Conservation (phyloP, 805 yeast species). For the Suhomyces sp. region DNA sequence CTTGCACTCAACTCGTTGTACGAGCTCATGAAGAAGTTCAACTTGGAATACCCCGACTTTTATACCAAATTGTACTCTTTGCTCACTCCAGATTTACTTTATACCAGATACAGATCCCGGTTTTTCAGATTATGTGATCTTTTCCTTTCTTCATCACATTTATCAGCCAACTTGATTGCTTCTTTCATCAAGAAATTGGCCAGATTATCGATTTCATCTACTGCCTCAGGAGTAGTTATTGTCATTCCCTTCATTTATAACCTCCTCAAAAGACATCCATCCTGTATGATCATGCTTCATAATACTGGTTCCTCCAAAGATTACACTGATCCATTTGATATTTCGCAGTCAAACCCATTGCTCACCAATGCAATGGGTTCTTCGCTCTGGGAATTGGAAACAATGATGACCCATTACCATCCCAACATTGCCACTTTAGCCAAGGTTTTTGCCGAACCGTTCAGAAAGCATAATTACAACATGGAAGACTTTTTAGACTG, state of each 20-base stretch:
- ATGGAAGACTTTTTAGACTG: constrained; percentile 95
- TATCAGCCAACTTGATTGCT: constrained; percentile 80
- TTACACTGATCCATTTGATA: constrained; percentile 65
- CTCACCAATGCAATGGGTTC: constrained; percentile 77
- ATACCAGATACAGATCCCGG: constrained; percentile 77
- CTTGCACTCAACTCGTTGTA: constrained; percentile 86
- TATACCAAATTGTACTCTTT: constrained; percentile 78
- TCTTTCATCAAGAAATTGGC: constrained; percentile 85
- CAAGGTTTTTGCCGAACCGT: constrained; percentile 84
- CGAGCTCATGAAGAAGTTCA: constrained; percentile 75
- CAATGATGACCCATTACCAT: constrained; percentile 82
- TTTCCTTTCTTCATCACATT: constrained; percentile 82
- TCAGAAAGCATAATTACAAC: constrained; percentile 80
- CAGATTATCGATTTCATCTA: constrained; percentile 68
- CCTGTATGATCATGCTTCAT: constrained; percentile 89
- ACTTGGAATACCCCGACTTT: constrained; percentile 90
- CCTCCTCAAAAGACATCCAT: constrained; percentile 85
- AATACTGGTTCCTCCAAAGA: constrained; percentile 27
- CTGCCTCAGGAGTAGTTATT: constrained; percentile 86
- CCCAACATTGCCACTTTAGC: constrained; percentile 95
- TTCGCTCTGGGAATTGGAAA: constrained; percentile 88
- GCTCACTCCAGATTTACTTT: constrained; percentile 72
- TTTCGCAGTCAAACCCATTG: constrained; percentile 68
- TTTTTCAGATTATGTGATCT: constrained; percentile 84
- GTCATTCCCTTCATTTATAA: constrained; percentile 91